Conservation (phyloP, 345 rosid genomes). For the Pistacia integerrima region DNA sequence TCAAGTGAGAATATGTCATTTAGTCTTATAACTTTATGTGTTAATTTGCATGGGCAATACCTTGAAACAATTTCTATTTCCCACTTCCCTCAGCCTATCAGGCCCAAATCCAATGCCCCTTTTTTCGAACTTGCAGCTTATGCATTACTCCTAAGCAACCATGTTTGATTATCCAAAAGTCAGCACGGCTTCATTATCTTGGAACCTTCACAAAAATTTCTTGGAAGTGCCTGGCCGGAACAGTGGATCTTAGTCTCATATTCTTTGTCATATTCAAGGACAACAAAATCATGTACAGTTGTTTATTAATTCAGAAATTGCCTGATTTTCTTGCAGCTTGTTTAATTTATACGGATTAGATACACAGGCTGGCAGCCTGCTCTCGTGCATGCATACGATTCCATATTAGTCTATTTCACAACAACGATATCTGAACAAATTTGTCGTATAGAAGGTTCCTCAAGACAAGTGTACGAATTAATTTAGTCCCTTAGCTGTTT, state of each 20-base stretch:
- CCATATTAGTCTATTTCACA: conserved; percentile 14
- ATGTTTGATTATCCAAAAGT: not conserved
- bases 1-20: too few relatives aligned
- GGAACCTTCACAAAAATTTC: conserved; percentile 21
- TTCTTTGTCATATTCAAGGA: conserved; percentile 7
- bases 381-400: conserved; percentile 34
- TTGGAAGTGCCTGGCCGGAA: not conserved
- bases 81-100: too few relatives aligned
- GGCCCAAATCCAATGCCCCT: too few relatives aligned
- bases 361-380: conserved; percentile 31
- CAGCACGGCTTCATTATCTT: not conserved
- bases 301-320: not conserved
- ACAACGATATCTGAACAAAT: conserved; percentile 19
- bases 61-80: too few relatives aligned
- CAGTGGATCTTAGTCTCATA: conserved; percentile 9
- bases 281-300: conserved; percentile 6
- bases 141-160: not conserved
- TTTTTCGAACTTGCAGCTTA: too few relatives aligned
- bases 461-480: not conserved
- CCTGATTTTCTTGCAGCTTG: not conserved
- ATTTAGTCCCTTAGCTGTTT: conserved; percentile 34
- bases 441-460: conserved; percentile 33
- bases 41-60: too few relatives aligned
- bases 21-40: too few relatives aligned
- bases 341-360: conserved; percentile 9